These are phyloP conservation scores for Amanita phalloides DNA, from an alignment of 768 basidiomycete species.

Conservation along the genomic window DNA sequence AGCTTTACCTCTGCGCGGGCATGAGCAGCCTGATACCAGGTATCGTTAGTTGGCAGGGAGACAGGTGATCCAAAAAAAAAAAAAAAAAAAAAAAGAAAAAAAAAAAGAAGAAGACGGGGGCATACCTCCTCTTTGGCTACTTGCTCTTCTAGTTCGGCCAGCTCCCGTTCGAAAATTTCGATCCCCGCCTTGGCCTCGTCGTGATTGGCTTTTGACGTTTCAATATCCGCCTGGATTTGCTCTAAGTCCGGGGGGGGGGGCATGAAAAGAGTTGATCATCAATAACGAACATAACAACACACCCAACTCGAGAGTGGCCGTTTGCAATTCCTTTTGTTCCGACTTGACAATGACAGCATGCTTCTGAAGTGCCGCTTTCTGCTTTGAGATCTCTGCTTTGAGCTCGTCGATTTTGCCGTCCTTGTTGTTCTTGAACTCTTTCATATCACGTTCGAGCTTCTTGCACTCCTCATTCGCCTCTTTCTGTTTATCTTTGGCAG, in stretches of 20 bases:
- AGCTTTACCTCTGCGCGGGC: slow-evolving; percentile 61
- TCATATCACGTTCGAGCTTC: slow-evolving; percentile 93
- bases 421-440: slow-evolving; percentile 97
- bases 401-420: slow-evolving; percentile 93
- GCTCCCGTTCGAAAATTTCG: slow-evolving; percentile 48
- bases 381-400: slow-evolving; percentile 75
- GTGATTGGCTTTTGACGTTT: slow-evolving; percentile 31
- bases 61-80: not conserved
- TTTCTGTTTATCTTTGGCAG: slow-evolving; percentile 68
- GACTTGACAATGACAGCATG: slow-evolving; percentile 75
- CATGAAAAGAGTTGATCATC: not conserved
- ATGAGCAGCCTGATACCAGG: slow-evolving; percentile 37
- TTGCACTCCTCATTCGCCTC: slow-evolving; percentile 67
- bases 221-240: slow-evolving; percentile 71
- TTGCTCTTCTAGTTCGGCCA: slow-evolving; percentile 45
- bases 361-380: slow-evolving; percentile 75
- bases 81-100: too few relatives aligned
- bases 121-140: slow-evolving; percentile 35
- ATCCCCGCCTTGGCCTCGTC: slow-evolving; percentile 35
- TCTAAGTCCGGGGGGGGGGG: slow-evolving; percentile 36
- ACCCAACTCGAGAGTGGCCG: slow-evolving; percentile 69
- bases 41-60: too few relatives aligned
- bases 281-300: not conserved
- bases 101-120: not conserved
- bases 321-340: slow-evolving; percentile 84